Conservation (phyloP, 352 stramenopile genomes). For the Phytophthora vignae region DNA sequence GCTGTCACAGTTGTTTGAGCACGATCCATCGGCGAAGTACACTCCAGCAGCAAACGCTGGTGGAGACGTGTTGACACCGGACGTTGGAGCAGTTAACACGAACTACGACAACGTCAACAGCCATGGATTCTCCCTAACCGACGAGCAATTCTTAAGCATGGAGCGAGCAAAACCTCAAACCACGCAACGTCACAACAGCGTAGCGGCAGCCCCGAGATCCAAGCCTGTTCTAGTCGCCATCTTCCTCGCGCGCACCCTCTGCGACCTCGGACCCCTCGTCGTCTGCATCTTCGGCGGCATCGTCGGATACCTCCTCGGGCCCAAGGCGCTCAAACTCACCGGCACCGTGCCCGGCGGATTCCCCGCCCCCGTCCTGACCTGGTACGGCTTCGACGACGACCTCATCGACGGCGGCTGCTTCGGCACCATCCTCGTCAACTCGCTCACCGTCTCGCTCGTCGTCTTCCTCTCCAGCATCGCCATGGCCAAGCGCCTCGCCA, state of each 20-base stretch:
- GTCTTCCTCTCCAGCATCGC: slow-evolving; percentile 91
- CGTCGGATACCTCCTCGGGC: slow-evolving; percentile 53
- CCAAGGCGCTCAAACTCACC: slow-evolving; percentile 74
- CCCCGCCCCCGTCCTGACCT: slow-evolving; percentile 43
- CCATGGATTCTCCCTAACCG: slow-evolving; percentile 41
- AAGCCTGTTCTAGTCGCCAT: slow-evolving; percentile 20
- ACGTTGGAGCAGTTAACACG: slow-evolving; percentile 14
- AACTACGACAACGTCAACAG: slow-evolving; percentile 23
- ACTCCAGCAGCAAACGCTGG: not conserved
- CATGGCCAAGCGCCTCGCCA: slow-evolving; percentile 86
- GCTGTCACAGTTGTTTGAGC: not conserved
- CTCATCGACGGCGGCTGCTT: slow-evolving; percentile 51
- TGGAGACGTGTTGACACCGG: slow-evolving; percentile 11
- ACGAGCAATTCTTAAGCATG: too few relatives aligned
- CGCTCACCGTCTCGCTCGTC: slow-evolving; percentile 78
- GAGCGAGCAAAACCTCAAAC: too few relatives aligned
- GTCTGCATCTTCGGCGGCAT: slow-evolving; percentile 78
- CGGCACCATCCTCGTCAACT: slow-evolving; percentile 58
- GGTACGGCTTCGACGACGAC: slow-evolving; percentile 60
- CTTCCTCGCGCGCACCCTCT: slow-evolving; percentile 51
- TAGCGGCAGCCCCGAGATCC: too few relatives aligned
- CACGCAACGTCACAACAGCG: too few relatives aligned
- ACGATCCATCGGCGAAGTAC: slow-evolving; percentile 2
- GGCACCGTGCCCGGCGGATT: slow-evolving; percentile 72
- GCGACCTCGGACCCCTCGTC: slow-evolving; percentile 71